These are phyloP conservation scores for Neopestalotiopsis sp. DNA, from an alignment of 2,329 filamentous ascomycete species.

Conservation along the genomic window DNA sequence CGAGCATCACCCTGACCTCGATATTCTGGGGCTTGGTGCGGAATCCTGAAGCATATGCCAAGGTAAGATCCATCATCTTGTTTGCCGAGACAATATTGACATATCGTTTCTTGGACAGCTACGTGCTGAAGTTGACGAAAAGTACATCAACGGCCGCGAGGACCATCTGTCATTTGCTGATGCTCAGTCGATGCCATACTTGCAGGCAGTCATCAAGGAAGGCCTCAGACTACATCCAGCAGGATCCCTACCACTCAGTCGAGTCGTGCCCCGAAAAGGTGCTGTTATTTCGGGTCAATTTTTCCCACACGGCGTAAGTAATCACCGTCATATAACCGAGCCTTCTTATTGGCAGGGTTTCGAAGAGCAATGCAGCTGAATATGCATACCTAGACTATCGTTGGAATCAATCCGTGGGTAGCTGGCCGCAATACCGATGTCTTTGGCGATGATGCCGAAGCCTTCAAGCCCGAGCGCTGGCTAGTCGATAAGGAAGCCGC, in stretches of 20 bases:
- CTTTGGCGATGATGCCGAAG: constrained; percentile 38
- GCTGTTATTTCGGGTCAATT: constrained; percentile 28
- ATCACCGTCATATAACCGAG: neutral
- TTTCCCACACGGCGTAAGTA: constrained; percentile 29
- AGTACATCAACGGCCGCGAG: constrained; percentile 1
- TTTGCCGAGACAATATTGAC: neutral
- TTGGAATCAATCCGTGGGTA: constrained; percentile 43
- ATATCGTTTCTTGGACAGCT: neutral
- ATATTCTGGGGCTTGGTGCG: neutral
- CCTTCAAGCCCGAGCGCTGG: constrained; percentile 48
- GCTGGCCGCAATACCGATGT: constrained; percentile 35
- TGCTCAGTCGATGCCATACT: constrained; percentile 43
- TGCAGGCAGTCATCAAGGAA: constrained; percentile 54
- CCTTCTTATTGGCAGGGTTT: neutral
- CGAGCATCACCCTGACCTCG: neutral
- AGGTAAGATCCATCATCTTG: neutral
- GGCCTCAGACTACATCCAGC: constrained; percentile 50
- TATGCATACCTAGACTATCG: constrained; percentile 28
- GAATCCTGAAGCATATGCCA: neutral
- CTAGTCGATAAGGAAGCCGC: constrained; percentile 28
- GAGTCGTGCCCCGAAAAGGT: constrained; percentile 47
- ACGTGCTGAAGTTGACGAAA: neutral
- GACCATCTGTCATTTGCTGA: constrained; percentile 30
- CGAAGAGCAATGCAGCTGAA: too few relatives aligned
- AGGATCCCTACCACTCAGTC: constrained; percentile 46